Conservation (phyloP, 2,329 filamentous ascomycete species). For the Trichoderma sp. region DNA sequence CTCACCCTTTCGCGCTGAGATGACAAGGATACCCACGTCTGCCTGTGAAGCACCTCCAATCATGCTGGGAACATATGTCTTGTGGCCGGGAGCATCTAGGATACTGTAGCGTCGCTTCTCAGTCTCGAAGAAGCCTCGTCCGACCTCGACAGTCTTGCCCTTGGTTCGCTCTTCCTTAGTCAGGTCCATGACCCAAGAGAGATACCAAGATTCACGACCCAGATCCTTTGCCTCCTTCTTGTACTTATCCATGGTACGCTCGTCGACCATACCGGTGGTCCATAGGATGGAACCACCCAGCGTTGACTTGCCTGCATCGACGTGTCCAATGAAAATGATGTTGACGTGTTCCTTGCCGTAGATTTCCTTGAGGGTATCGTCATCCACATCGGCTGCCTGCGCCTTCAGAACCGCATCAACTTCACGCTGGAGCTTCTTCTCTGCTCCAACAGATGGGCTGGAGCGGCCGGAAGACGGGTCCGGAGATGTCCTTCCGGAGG, state of each 20-base stretch:
- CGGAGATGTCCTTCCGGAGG: slow-evolving; percentile 71
- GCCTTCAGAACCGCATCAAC: slow-evolving; percentile 82
- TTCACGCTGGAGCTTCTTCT: slow-evolving; percentile 58
- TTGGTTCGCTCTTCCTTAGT: slow-evolving; percentile 95
- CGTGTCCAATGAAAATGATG: slow-evolving; percentile 96
- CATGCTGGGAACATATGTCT: slow-evolving; percentile 98
- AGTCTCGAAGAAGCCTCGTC: slow-evolving; percentile 93
- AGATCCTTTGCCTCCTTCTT: slow-evolving; percentile 94
- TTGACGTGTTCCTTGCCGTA: slow-evolving; percentile 94
- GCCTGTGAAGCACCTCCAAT: slow-evolving; percentile 92
- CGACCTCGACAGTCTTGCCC: slow-evolving; percentile 97
- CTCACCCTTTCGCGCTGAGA: slow-evolving; percentile 94
- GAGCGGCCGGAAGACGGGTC: slow-evolving; percentile 79
- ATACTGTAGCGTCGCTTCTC: slow-evolving; percentile 96
- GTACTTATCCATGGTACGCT: slow-evolving; percentile 97
- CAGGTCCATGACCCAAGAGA: slow-evolving; percentile 96
- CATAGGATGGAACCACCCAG: slow-evolving; percentile 91
- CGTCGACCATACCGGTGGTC: slow-evolving; percentile 97
- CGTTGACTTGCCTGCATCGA: slow-evolving; percentile 97
- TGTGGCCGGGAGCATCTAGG: slow-evolving; percentile 93
- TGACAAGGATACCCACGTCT: slow-evolving; percentile 91
- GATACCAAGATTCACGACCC: slow-evolving; percentile 96
- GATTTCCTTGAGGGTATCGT: slow-evolving; percentile 81
- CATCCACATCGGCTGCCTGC: slow-evolving; percentile 69
- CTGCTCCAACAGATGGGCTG: slow-evolving; percentile 62